Percentiles rank a stretch among this genome's conserved stretches.
Evolutionary conservation across 179 eudicot genomes (phyloP).

Genomic region (Amaranthus tricolor): DNA sequence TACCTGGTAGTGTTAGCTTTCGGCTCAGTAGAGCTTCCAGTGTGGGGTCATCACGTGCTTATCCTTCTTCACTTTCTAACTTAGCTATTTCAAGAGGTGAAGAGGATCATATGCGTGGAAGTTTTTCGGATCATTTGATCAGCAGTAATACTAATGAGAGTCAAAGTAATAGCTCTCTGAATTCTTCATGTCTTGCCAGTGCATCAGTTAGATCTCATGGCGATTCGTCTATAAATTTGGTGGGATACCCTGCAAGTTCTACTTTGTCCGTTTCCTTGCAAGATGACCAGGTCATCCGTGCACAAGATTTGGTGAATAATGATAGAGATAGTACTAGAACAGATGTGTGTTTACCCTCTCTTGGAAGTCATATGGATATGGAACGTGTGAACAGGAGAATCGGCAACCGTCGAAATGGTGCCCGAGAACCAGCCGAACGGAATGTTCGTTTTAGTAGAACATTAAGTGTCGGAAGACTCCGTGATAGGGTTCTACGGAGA

Average conservation of each 20-base stretch:
- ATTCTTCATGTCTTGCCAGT: constrained; percentile 44
- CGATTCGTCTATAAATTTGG: constrained; percentile 33
- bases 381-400: constrained; percentile 48
- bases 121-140: constrained; percentile 29
- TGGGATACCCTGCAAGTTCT: constrained; percentile 31
- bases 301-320: constrained; percentile 34
- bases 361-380: constrained; percentile 38
- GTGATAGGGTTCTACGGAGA: constrained; percentile 89
- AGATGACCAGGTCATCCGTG: constrained; percentile 35
- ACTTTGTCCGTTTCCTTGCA: constrained; percentile 27
- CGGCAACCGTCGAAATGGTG: constrained; percentile 47
- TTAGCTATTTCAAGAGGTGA: constrained; percentile 39
- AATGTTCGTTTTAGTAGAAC: constrained; percentile 93
- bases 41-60: constrained; percentile 56
- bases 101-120: constrained; percentile 39
- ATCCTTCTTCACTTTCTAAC: constrained; percentile 51
- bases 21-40: constrained; percentile 69
- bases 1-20: constrained; percentile 77
- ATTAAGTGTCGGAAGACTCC: constrained; percentile 94
- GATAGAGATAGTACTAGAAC: constrained; percentile 32
- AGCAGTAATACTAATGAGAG: constrained; percentile 40
- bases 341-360: constrained; percentile 33
- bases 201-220: constrained; percentile 38
- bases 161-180: constrained; percentile 40
- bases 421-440: constrained; percentile 66